Percentiles rank a stretch among this genome's conserved stretches.
Conservation (phyloP, 2,329 filamentous ascomycete species). For the Hypoxylon sp. region DNA sequence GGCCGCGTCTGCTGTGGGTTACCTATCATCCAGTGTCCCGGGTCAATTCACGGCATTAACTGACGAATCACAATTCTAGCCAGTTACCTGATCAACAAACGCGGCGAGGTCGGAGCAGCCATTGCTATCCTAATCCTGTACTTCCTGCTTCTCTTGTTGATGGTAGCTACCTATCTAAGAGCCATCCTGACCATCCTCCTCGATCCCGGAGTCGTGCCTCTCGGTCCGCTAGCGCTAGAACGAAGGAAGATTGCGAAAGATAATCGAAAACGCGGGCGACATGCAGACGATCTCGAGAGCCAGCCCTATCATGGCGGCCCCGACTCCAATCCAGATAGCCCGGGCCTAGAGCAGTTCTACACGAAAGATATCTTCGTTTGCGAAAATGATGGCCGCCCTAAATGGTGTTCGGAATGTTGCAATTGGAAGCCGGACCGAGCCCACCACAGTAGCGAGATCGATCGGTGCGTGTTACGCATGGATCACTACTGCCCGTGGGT, state of each 20-base stretch:
- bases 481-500: constrained; percentile 98
- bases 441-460: constrained; percentile 88
- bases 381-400: constrained; percentile 84
- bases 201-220: constrained; percentile 81
- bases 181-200: constrained; percentile 76
- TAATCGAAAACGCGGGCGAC: constrained; percentile 43
- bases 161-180: constrained; percentile 78
- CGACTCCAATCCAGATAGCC: constrained; percentile 70
- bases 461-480: constrained; percentile 88
- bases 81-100: constrained; percentile 74
- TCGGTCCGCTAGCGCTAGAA: constrained; percentile 63
- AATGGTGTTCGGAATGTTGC: constrained; percentile 87
- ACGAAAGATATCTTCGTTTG: constrained; percentile 87
- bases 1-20: constrained; percentile 76
- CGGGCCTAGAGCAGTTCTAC: constrained; percentile 83
- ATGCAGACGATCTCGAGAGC: constrained; percentile 55
- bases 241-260: constrained; percentile 50
- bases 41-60: constrained; percentile 9
- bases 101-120: constrained; percentile 69
- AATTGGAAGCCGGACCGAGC: constrained; percentile 91
- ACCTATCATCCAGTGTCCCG: constrained; percentile 6
- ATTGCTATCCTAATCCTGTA: constrained; percentile 80
- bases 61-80: constrained; percentile 63
- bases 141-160: constrained; percentile 78
- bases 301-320: constrained; percentile 56